Percentiles rank a stretch among this genome's conserved stretches.
These are phyloP conservation scores for Drechslerella dactyloides DNA, from an alignment of 2,329 filamentous ascomycete genomes.

Conservation along the genomic window DNA sequence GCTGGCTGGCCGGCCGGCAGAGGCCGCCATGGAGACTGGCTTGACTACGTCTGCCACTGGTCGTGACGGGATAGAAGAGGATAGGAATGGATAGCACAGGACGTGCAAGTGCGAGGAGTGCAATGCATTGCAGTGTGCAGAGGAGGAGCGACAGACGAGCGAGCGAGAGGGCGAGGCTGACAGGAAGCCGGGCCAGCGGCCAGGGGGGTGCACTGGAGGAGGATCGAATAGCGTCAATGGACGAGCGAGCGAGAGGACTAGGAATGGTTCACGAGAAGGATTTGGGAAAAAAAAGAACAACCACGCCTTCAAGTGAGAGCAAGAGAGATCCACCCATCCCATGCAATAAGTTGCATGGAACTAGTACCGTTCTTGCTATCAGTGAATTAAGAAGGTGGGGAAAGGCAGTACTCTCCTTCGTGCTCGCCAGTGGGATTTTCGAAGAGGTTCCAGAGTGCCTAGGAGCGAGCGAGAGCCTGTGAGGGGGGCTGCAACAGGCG, in stretches of 20 bases:
- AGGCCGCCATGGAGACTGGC: neutral
- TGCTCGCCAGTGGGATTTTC: constrained; percentile 26
- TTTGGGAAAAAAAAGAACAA: constrained; percentile 27
- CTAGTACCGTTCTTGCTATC: constrained; percentile 51
- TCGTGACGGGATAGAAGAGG: constrained; percentile 2
- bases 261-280: constrained; percentile 6
- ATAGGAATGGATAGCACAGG: constrained; percentile 6
- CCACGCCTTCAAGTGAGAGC: neutral
- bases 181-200: neutral
- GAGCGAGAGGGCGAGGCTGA: neutral
- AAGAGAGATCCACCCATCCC: constrained; percentile 49
- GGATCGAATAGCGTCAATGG: constrained; percentile 19
- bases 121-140: neutral
- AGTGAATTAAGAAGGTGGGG: constrained; percentile 51
- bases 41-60: neutral
- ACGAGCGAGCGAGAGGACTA: constrained; percentile 17
- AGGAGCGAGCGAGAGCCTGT: constrained; percentile 16
- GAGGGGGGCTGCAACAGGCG: neutral
- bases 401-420: constrained; percentile 23
- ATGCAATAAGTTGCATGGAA: constrained; percentile 50
- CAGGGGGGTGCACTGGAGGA: constrained; percentile 3
- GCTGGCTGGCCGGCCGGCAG: neutral
- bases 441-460: constrained; percentile 33
- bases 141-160: neutral
- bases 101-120: constrained; percentile 6